Percentiles rank a stretch among this genome's conserved stretches.
Evolutionary conservation across 176 grass and related monocot species (phyloP).

Genomic region (Aegilops tauschii): DNA sequence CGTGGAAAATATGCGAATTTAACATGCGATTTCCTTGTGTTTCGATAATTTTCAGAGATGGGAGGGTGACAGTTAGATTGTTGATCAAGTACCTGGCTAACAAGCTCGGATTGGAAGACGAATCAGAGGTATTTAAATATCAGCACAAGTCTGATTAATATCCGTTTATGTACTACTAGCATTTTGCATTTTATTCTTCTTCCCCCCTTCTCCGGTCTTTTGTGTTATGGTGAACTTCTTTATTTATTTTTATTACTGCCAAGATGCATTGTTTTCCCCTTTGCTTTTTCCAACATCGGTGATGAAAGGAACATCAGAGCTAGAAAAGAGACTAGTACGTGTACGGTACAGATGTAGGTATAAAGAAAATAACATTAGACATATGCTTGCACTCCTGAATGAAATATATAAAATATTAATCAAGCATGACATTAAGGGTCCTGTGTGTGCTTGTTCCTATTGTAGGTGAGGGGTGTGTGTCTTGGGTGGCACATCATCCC

Average conservation of each 20-base stretch:
- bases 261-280: conserved; percentile 34
- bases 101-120: conserved; percentile 72
- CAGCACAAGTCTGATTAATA: not conserved
- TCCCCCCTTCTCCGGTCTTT: not conserved
- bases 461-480: conserved; percentile 64
- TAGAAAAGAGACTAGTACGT: conserved; percentile 42
- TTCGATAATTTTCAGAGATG: conserved; percentile 58
- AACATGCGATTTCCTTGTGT: not conserved
- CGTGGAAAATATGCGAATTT: not conserved
- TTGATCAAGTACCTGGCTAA: conserved; percentile 82
- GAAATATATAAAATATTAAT: not conserved
- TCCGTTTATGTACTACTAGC: conserved; percentile 12
- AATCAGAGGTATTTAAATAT: conserved; percentile 66
- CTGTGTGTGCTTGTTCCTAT: conserved; percentile 5
- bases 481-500: conserved; percentile 52
- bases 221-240: conserved; percentile 18
- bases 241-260: not conserved
- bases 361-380: conserved; percentile 8
- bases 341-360: conserved; percentile 48
- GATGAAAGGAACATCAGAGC: conserved; percentile 55
- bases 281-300: conserved; percentile 52
- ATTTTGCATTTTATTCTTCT: conserved; percentile 8
- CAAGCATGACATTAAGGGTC: conserved; percentile 10
- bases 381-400: not conserved
- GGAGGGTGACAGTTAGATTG: conserved; percentile 64